phyloP scores from a whole-genome alignment of 2,329 filamentous ascomycete genomes.

The Alternaria metachromatica region DNA sequence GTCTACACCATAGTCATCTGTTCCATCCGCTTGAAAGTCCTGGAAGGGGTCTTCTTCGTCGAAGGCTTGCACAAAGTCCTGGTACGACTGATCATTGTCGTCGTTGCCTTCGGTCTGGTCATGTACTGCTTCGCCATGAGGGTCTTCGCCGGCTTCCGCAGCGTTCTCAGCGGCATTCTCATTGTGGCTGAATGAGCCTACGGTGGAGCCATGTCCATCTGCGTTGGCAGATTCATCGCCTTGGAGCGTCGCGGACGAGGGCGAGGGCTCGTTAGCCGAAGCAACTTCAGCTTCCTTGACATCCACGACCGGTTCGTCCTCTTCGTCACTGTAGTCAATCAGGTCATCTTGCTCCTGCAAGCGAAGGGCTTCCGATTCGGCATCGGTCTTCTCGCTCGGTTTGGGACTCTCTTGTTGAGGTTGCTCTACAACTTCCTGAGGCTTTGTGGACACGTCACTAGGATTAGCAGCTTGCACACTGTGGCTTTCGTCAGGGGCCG shows the following conservation, averaged over 20 bases:
- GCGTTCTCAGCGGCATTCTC: slow-evolving; percentile 2
- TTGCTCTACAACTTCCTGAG: slow-evolving; percentile 1
- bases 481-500: background rate
- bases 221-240: slow-evolving; percentile 35
- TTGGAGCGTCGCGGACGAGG: slow-evolving; percentile 44
- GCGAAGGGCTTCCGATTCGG: slow-evolving; percentile 16
- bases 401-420: background rate
- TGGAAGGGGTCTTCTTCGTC: slow-evolving; percentile 18
- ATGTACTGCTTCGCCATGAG: background rate
- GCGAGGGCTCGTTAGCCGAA: slow-evolving; percentile 23
- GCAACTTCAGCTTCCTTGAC: slow-evolving; percentile 13
- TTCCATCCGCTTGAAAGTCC: slow-evolving; percentile 20
- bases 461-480: background rate
- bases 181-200: slow-evolving; percentile 4
- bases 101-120: slow-evolving; percentile 20
- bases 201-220: slow-evolving; percentile 8
- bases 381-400: background rate
- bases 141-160: slow-evolving; percentile 3
- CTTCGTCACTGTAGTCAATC: slow-evolving; percentile 61
- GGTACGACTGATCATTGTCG: slow-evolving; percentile 21
- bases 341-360: slow-evolving; percentile 49
- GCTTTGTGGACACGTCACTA: background rate
- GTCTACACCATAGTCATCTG: slow-evolving; percentile 19
- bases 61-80: slow-evolving; percentile 23
- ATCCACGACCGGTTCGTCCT: slow-evolving; percentile 33